These are phyloP conservation scores for Mortierella sp. DNA, from an alignment of 371 early-diverging fungal genomes.

Conservation along the genomic window DNA sequence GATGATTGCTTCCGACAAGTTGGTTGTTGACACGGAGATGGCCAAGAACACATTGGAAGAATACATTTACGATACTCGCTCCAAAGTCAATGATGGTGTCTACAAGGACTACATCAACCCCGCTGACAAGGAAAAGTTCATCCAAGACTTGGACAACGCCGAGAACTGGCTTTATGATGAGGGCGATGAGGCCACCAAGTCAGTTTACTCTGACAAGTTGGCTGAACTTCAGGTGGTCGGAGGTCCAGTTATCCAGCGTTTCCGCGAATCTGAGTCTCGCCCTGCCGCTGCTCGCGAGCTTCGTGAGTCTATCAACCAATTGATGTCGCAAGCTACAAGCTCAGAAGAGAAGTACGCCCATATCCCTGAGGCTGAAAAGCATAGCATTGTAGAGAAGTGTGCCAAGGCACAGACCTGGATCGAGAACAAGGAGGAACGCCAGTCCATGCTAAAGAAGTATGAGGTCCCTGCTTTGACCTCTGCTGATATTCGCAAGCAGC, in stretches of 20 bases:
- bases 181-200: slow-evolving; percentile 94
- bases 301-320: slow-evolving; percentile 81
- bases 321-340: slow-evolving; percentile 77
- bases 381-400: slow-evolving; percentile 81
- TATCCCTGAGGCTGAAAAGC: slow-evolving; percentile 89
- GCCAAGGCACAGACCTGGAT: slow-evolving; percentile 90
- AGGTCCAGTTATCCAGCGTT: slow-evolving; percentile 85
- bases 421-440: slow-evolving; percentile 82
- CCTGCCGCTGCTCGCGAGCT: slow-evolving; percentile 86
- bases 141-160: slow-evolving; percentile 76
- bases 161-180: slow-evolving; percentile 99
- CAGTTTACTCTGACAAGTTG: slow-evolving; percentile 89
- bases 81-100: slow-evolving; percentile 82
- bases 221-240: slow-evolving; percentile 85
- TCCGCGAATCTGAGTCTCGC: slow-evolving; percentile 87
- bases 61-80: slow-evolving; percentile 97
- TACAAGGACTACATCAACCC: slow-evolving; percentile 84
- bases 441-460: slow-evolving; percentile 81
- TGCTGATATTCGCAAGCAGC: slow-evolving; percentile 82
- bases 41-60: slow-evolving; percentile 97
- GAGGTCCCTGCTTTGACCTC: slow-evolving; percentile 78
- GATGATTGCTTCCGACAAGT: slow-evolving; percentile 89
- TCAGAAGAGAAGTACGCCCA: slow-evolving; percentile 90
- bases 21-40: slow-evolving; percentile 94
- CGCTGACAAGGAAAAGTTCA: slow-evolving; percentile 76